Conservation (phyloP, 306 rosid species). For the Purshia tridentata region DNA sequence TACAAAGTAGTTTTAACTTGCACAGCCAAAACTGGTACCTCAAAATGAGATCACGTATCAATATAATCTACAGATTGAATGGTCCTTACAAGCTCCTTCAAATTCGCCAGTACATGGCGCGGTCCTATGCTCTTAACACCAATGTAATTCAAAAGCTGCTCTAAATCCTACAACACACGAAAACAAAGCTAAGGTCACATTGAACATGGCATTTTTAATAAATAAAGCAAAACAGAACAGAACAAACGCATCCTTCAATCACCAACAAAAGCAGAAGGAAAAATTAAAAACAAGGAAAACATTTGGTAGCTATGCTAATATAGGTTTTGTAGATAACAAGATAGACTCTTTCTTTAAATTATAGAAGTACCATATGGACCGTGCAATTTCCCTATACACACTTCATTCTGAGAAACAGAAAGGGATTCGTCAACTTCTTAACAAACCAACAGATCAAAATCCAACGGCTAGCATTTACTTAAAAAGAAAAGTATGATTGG, state of each 20-base stretch:
- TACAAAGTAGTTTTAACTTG: slow-evolving; percentile 41
- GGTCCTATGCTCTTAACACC: slow-evolving; percentile 91
- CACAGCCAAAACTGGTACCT: slow-evolving; percentile 24
- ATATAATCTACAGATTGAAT: slow-evolving; percentile 70
- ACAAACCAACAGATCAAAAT: background rate
- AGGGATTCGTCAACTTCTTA: background rate
- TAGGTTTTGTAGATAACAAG: background rate
- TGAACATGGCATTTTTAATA: background rate
- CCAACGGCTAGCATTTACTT: background rate
- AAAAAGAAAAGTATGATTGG: background rate
- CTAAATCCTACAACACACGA: slow-evolving; percentile 68
- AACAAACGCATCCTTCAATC: background rate
- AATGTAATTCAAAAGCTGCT: slow-evolving; percentile 89
- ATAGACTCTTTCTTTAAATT: background rate
- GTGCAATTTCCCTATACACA: background rate
- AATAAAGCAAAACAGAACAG: background rate
- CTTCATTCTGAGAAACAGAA: background rate
- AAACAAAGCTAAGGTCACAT: slow-evolving; percentile 18
- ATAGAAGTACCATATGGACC: background rate
- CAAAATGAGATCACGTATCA: slow-evolving; percentile 43
- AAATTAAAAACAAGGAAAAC: too few species aligned
- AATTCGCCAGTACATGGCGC: slow-evolving; percentile 79
- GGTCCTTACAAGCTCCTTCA: slow-evolving; percentile 86
- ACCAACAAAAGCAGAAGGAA: background rate
- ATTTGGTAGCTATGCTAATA: background rate